Evolutionary conservation across 306 rosid genomes (phyloP), one percentile per base, ranked within the genome.

Genomic region (Prunus davidiana): DNA sequence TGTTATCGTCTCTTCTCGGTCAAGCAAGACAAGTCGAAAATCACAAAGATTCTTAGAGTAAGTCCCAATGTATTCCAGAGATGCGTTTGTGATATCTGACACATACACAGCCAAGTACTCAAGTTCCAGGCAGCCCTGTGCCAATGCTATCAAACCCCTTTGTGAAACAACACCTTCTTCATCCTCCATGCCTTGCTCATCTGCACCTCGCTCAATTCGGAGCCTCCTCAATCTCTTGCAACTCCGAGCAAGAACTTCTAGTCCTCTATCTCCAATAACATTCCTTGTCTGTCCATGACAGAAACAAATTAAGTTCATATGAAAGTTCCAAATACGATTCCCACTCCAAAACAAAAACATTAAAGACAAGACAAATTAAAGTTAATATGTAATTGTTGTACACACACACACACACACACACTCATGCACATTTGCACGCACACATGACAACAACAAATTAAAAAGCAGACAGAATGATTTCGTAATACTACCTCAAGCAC

Each of bases 191-290:
- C 86, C 97, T 57, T 79, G 97, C 70, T 92, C 98, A 71, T 95
- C 99, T 4, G 86, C 99, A 6, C 99, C 99, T 67, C 97, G 86
- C 79, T 95, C 98, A 57, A 95, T 95, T 67, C 99, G 83, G 7
- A 95, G 96, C 88, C 96, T 87, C 82, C 67, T 92, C 32, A 95
- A 89, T 83, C 57, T 87, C 91, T 86, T 89, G 78, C 99, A 95
- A 79, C 80, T 78, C 43, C 55, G 88, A 24, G 96, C 92, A 47
- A 95, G 96, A 71, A 90, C 93, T 87, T 92, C 99, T 76, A 95
- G 74, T 69, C 99, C 99, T 86, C 91, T 88, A 78, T 95, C 99
- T 76, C 99, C 99, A 68, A 95, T 91, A 45, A 92, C 99, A 76
- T 95, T 91, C 85, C 99, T 89, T 45, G 97, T 85, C 99, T 95